Evolutionary conservation across 2,329 filamentous ascomycete genomes (phyloP), one percentile per base, ranked within the genome.

Genomic region (Sclerotinia glacialis): DNA sequence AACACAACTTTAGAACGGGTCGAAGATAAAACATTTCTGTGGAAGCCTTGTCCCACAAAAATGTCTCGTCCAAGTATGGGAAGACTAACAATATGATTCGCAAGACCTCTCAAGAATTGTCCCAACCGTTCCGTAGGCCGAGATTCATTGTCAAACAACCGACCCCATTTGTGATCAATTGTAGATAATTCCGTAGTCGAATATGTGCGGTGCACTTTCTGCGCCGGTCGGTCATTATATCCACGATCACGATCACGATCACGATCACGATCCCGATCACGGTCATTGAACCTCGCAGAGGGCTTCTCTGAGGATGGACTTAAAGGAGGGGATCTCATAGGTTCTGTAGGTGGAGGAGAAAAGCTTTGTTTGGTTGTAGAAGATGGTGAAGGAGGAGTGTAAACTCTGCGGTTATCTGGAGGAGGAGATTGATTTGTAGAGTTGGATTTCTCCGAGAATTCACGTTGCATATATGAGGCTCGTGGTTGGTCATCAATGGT

Each of bases 101-200:
- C 91, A 66, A 96, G 80, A 0, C 91, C 91, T 65, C 87, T 82
- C 59, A 96, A 79, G 49, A 95, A 87, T 70, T 93, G 85, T 0
- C 85, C 85, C 21, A 94, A 81, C 62, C 91, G 83, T 58, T 82
- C 77, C 0, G 91, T 93, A 0, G 90, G 86, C 66, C 84, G 82
- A 0, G 88, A 89, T 37, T 87, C 81, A 3, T 82, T 79, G 56
- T 90, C 86, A 74, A 96, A 96, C 3, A 96, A 77, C 12, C 81
- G 82, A 7, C 91, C 89, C 92, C 92, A 96, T 74, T 88, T 88
- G 74, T 84, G 85, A 75, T 93, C 90, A 37, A 90, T 77, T 1
- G 85, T 84, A 1, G 84, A 87, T 68, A 83, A 76, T 67, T 86
- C 85, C 42, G 78, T 73, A 1, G 66, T 72, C 9, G 74, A 75